Base-by-base conservation (phyloP, 495 filamentous ascomycete species). In the Ramalina intermedia region DNA sequence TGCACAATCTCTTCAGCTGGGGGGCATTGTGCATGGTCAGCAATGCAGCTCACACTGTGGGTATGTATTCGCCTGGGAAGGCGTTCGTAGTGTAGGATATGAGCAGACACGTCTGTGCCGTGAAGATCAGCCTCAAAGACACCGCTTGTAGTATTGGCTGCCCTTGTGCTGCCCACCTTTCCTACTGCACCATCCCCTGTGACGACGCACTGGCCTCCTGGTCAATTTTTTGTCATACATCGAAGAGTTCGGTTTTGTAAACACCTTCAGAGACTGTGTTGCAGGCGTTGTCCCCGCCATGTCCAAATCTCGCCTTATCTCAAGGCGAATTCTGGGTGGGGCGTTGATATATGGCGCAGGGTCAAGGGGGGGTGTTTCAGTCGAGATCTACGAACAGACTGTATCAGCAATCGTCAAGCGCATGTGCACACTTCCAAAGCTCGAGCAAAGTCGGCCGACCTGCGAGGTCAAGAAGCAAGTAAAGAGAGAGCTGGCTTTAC, bases 11-110 rank as follows among this genome's bases (percentile, higher is more conserved):
- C 21, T 18, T 61, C 13, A 49, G 47, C 41, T 29, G n/a, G n/a
- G 27, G 27, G 27, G 27, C 27, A 33, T 3, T 12, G 27, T 7
- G 27, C 1, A 12, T 33, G 7, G 27, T 33, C 37, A n/a, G 24
- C 4, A 23, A 13, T 52, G 12, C 27, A 51, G 33, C 85, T 73
- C 70, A 98, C 90, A 98, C 91, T 51, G 91, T 98, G 56, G 91
- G 91, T 62, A 98, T 96, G 63, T 98, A 98, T 72, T 98, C 91
- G 55, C 91, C 91, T n/a, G 91, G 91, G 66, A 98, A 98, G 38
- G 91, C 91, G 73, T 98, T 98, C 43, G 91, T 98, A 37, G 91
- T 96, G 66, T 98, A 98, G 17, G 91, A 96, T 62, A 98, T 98
- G 56, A 98, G 82, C 49, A 98, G 83, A 72, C 91, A 98, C 73